Evolutionary conservation across 164 flowering plant genomes (phyloP).

Genomic region (Cinnamomum micranthum): DNA sequence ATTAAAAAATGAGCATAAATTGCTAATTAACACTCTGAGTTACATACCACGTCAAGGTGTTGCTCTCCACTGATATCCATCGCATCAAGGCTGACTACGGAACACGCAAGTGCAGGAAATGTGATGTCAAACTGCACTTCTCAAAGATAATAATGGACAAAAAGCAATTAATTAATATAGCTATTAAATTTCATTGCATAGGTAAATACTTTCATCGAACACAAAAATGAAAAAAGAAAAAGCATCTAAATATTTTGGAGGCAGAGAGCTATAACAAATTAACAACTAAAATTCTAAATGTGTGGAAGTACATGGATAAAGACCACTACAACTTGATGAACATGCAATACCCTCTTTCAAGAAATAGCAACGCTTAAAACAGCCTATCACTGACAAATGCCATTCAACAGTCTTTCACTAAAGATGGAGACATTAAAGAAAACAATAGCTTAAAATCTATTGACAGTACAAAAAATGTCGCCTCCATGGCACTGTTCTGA

Average conservation of each 20-base stretch:
- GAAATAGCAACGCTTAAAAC: background rate
- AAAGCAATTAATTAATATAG: background rate
- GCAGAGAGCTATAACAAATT: too few species aligned
- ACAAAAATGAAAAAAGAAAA: background rate
- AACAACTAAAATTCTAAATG: too few species aligned
- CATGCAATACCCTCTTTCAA: background rate
- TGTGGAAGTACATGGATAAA: too few species aligned
- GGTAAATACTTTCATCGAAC: background rate
- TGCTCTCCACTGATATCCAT: constrained; percentile 88
- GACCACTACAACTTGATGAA: background rate
- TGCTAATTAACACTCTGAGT: background rate
- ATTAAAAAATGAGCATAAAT: constrained; percentile 1
- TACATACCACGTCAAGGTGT: constrained; percentile 69
- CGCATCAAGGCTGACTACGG: constrained; percentile 71
- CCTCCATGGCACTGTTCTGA: background rate
- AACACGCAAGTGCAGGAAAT: constrained; percentile 70
- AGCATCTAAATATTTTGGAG: too few species aligned
- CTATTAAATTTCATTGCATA: background rate
- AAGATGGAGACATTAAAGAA: background rate
- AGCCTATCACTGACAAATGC: background rate
- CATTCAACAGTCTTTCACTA: background rate
- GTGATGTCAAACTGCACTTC: constrained; percentile 74
- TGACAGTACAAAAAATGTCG: background rate
- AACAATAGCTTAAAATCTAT: background rate
- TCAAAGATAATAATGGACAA: constrained; percentile 3